phyloP scores from a whole-genome alignment of 2,329 filamentous ascomycete species.

The Thyridium curvatum region DNA sequence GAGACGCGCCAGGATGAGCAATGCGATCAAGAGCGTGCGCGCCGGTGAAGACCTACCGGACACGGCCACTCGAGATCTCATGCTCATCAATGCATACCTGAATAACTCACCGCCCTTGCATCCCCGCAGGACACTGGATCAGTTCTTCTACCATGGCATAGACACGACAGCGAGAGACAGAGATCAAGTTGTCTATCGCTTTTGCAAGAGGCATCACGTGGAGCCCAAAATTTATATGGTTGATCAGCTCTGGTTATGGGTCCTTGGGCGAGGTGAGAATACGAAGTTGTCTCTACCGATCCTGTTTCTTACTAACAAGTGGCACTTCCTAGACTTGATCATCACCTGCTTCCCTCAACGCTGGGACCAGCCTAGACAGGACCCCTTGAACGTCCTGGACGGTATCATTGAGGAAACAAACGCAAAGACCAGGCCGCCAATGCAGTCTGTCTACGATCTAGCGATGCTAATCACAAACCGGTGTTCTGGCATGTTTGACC shows the following conservation, averaged over 20 bases:
- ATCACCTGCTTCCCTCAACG: conserved; percentile 53
- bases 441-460: conserved; percentile 56
- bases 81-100: conserved; percentile 42
- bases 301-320: neutral
- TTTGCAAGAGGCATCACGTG: conserved; percentile 28
- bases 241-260: conserved; percentile 63
- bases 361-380: conserved; percentile 54
- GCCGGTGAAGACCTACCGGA: conserved; percentile 20
- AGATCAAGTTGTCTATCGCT: conserved; percentile 60
- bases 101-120: conserved; percentile 42
- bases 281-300: neutral
- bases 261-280: conserved; percentile 35
- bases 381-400: conserved; percentile 57
- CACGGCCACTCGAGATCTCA: conserved; percentile 28
- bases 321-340: conserved; percentile 38
- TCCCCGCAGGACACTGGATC: conserved; percentile 56
- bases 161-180: conserved; percentile 53
- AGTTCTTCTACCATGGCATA: conserved; percentile 60
- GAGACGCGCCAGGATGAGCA: conserved; percentile 48
- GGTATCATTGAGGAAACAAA: conserved; percentile 60
- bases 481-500: conserved; percentile 55
- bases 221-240: conserved; percentile 62
- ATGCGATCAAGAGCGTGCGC: conserved; percentile 33
- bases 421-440: conserved; percentile 53
- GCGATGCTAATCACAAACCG: conserved; percentile 55